Percentiles rank a stretch among this genome's conserved stretches.
These are phyloP conservation scores for Beauveria bassiana DNA, from an alignment of 2,329 filamentous ascomycete genomes.

Conservation along the genomic window DNA sequence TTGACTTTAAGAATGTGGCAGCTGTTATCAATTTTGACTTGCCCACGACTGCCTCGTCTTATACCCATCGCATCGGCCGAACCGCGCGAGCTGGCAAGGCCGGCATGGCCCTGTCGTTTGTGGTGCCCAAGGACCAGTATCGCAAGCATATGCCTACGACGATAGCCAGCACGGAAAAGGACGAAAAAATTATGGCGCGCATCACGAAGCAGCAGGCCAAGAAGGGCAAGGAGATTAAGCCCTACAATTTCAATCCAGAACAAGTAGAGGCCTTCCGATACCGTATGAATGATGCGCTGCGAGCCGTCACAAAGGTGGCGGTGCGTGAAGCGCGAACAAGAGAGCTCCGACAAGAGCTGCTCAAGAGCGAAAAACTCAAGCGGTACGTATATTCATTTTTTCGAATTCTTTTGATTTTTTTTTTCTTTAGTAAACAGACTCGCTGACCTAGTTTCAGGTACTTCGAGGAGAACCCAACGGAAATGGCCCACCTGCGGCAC, in stretches of 20 bases:
- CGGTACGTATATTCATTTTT: conserved; percentile 32
- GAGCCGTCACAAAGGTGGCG: conserved; percentile 81
- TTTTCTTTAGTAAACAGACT: background rate
- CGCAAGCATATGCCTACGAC: conserved; percentile 85
- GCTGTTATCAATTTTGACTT: conserved; percentile 97
- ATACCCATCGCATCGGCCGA: conserved; percentile 93
- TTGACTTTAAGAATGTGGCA: conserved; percentile 93
- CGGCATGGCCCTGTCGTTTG: conserved; percentile 94
- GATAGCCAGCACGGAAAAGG: conserved; percentile 65
- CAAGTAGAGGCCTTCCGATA: conserved; percentile 93
- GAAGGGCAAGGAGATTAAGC: conserved; percentile 72
- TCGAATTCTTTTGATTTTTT: background rate
- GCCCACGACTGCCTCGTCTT: conserved; percentile 78
- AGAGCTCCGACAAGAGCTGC: conserved; percentile 79
- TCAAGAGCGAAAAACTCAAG: conserved; percentile 91
- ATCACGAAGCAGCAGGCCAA: conserved; percentile 74
- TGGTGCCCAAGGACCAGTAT: conserved; percentile 73
- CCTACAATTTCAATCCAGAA: conserved; percentile 91
- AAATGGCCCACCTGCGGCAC: conserved; percentile 79
- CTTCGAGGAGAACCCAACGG: conserved; percentile 93
- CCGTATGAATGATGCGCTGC: conserved; percentile 84
- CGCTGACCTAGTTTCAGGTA: conserved; percentile 38
- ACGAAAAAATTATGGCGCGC: conserved; percentile 75
- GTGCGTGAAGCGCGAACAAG: conserved; percentile 83
- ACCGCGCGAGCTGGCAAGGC: conserved; percentile 86